A percentile compares a stretch with the other conserved stretches of the same genome.
Evolutionary conservation across 768 basidiomycete genomes (phyloP).

Genomic region (Hydnum rufescens): DNA sequence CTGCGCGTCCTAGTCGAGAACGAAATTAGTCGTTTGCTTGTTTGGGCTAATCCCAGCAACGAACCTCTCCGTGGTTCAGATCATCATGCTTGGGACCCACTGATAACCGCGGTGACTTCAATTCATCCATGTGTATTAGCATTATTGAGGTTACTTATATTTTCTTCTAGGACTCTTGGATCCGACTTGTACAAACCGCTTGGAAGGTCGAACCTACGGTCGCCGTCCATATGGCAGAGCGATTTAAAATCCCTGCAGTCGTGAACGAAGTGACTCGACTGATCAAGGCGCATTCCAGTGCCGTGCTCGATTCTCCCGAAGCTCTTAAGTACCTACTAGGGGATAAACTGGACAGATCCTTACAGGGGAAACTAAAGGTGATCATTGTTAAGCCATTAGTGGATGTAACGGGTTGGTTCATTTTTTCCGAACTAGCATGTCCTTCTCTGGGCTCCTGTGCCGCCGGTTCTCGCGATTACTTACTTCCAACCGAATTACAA

Average conservation of each 20-base stretch:
- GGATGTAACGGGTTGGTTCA: not conserved
- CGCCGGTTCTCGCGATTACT: conserved; percentile 60
- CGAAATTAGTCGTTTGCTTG: conserved; percentile 65
- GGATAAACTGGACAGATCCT: conserved; percentile 32
- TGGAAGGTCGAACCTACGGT: conserved; percentile 77
- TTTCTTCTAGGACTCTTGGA: conserved; percentile 37
- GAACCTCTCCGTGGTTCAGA: conserved; percentile 52
- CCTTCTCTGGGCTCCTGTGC: conserved; percentile 72
- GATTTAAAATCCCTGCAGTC: conserved; percentile 53
- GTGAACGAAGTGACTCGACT: conserved; percentile 55
- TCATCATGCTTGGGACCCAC: conserved; percentile 28
- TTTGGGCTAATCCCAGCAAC: conserved; percentile 79
- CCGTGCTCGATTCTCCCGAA: conserved; percentile 58
- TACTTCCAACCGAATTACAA: conserved; percentile 74
- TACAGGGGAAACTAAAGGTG: conserved; percentile 61
- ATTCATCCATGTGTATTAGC: not conserved
- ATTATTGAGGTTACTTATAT: conserved; percentile 10
- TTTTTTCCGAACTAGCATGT: conserved; percentile 36
- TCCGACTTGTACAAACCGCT: conserved; percentile 40
- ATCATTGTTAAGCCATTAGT: not conserved
- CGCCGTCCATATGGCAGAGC: conserved; percentile 65
- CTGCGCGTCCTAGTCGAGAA: conserved; percentile 76
- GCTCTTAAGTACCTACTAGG: conserved; percentile 66
- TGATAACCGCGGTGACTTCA: conserved; percentile 35
- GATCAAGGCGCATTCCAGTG: conserved; percentile 49